Percentiles rank a stretch among this genome's conserved stretches.
Conservation (phyloP, 257 asterid genomes). For the Solanum tarapatanum region DNA sequence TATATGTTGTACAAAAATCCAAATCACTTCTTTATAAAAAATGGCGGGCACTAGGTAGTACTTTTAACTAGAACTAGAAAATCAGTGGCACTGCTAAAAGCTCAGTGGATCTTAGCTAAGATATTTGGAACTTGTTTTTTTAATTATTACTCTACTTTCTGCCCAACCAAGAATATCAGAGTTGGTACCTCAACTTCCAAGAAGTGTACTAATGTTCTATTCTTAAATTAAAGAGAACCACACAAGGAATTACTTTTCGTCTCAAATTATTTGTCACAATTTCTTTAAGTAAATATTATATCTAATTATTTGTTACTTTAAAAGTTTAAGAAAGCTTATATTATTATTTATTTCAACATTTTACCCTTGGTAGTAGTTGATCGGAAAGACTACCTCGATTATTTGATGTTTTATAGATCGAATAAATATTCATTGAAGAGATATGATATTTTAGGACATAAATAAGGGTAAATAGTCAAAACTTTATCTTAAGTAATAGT, state of each 20-base stretch:
- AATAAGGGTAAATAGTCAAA: not conserved
- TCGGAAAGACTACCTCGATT: not conserved
- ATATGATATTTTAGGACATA: not conserved
- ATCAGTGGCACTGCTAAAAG: not conserved
- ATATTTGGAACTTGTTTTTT: not conserved
- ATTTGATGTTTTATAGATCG: not conserved
- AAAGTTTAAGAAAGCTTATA: not conserved
- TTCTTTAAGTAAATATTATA: not conserved
- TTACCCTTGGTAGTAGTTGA: not conserved
- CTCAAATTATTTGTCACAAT: not conserved
- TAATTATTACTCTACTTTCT: not conserved
- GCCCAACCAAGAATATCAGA: not conserved
- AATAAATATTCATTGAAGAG: not conserved
- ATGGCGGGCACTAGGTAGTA: not conserved
- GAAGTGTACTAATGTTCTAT: not conserved
- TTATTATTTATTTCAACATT: not conserved
- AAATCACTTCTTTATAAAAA: not conserved
- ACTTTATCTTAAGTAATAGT: not conserved
- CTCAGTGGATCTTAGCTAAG: not conserved
- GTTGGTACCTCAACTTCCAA: not conserved
- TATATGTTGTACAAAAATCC: slow-evolving; percentile 4
- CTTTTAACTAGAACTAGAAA: not conserved
- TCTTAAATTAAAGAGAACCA: not conserved
- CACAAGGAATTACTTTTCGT: not conserved
- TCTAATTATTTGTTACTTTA: not conserved